These are phyloP conservation scores for Malania oleifera DNA, from an alignment of 164 flowering plant species.

Conservation along the genomic window DNA sequence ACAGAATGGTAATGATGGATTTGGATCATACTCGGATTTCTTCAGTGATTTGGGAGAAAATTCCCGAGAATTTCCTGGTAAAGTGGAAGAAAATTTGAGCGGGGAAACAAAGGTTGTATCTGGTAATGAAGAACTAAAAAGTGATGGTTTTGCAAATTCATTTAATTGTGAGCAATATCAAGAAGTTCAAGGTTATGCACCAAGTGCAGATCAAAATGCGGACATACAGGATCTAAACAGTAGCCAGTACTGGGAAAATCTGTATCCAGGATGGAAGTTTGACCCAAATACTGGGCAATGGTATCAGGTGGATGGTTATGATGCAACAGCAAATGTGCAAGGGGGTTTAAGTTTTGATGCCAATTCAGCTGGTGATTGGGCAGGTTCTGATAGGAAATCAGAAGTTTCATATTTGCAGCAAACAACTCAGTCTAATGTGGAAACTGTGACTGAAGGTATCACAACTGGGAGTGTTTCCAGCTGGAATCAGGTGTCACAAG, in stretches of 20 bases:
- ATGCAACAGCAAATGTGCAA: constrained; percentile 25
- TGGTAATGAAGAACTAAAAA: constrained; percentile 10
- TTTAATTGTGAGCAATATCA: constrained; percentile 19
- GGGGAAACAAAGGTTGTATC: constrained; percentile 15
- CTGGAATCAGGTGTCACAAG: constrained; percentile 53
- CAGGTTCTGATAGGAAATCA: constrained; percentile 32
- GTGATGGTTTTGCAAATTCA: constrained; percentile 17
- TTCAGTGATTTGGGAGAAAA: constrained; percentile 40
- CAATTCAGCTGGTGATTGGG: constrained; percentile 17
- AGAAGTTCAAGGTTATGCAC: constrained; percentile 28
- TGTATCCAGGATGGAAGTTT: constrained; percentile 89
- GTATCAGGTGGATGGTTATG: constrained; percentile 62
- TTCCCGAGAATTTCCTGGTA: constrained; percentile 25
- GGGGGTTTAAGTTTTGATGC: constrained; percentile 18
- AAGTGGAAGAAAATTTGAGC: constrained; percentile 14
- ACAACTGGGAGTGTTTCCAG: constrained; percentile 33
- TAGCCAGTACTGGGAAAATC: constrained; percentile 68
- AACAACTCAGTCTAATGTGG: constrained; percentile 45
- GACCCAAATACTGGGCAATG: constrained; percentile 74
- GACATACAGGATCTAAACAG: constrained; percentile 34
- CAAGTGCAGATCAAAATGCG: constrained; percentile 17
- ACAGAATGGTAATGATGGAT: constrained; percentile 30
- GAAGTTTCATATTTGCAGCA: constrained; percentile 69
- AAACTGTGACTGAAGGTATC: constrained; percentile 34
- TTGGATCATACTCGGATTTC: constrained; percentile 68